These are phyloP conservation scores for Trichoderma asperellum DNA, from an alignment of 2,329 filamentous ascomycete genomes.

Conservation along the genomic window DNA sequence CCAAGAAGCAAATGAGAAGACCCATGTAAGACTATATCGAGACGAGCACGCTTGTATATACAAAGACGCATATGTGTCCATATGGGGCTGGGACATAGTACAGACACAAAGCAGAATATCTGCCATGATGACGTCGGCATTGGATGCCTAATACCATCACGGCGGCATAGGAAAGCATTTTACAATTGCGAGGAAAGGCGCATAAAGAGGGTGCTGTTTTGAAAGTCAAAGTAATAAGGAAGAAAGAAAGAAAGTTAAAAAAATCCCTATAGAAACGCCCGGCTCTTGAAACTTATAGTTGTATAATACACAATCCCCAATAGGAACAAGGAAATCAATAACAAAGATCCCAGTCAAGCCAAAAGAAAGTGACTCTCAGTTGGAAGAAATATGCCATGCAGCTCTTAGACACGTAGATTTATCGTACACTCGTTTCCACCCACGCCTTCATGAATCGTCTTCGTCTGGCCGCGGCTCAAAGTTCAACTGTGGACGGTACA, in stretches of 20 bases:
- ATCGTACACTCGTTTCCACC: slow-evolving; percentile 5
- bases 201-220: slow-evolving; percentile 9
- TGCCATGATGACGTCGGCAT: background rate
- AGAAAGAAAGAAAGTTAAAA: background rate
- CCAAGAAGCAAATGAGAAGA: background rate
- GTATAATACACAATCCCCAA: slow-evolving; percentile 27
- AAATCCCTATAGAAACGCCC: slow-evolving; percentile 22
- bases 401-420: background rate
- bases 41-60: slow-evolving; percentile 15
- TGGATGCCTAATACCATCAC: background rate
- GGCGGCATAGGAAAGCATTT: background rate
- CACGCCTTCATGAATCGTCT: slow-evolving; percentile 44
- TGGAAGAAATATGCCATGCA: background rate
- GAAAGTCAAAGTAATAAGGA: background rate
- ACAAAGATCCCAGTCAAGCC: background rate
- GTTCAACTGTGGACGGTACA: slow-evolving; percentile 57
- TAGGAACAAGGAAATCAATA: background rate
- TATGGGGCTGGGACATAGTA: background rate
- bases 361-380: background rate
- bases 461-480: slow-evolving; percentile 69
- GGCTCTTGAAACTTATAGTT: slow-evolving; percentile 28
- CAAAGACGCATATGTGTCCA: background rate
- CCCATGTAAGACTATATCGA: slow-evolving; percentile 2
- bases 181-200: slow-evolving; percentile 9
- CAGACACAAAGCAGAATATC: background rate